phyloP scores from a whole-genome alignment of 768 basidiomycete genomes.

The Epithele typhae region DNA sequence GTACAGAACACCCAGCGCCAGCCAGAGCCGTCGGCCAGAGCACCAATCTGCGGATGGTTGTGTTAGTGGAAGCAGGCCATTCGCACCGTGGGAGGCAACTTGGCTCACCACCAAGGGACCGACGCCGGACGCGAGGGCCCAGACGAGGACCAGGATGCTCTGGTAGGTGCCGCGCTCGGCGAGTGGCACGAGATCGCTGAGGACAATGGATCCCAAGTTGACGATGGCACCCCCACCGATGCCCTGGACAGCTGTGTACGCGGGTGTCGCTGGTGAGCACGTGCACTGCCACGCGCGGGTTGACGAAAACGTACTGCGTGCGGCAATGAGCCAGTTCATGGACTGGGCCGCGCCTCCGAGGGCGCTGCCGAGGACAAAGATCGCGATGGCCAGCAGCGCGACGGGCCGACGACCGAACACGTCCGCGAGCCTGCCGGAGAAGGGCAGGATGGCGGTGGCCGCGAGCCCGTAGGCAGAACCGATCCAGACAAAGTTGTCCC shows the following conservation, averaged over 20 bases:
- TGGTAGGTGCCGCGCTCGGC: constrained; percentile 29
- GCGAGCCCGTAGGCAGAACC: constrained; percentile 31
- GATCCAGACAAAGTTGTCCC: constrained; percentile 21
- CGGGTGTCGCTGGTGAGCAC: too few species aligned
- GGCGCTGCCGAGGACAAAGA: constrained; percentile 37
- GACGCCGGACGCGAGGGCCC: constrained; percentile 7
- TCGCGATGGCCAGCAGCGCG: constrained; percentile 23
- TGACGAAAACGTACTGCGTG: constrained; percentile 21
- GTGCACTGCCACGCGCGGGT: too few species aligned
- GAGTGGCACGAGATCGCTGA: constrained; percentile 22
- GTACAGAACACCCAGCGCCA: constrained; percentile 12
- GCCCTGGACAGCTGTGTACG: constrained; percentile 23
- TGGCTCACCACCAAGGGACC: constrained; percentile 26
- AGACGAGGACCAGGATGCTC: constrained; percentile 9
- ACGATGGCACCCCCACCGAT: constrained; percentile 19
- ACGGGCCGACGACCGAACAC: constrained; percentile 33
- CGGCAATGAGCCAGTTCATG: constrained; percentile 39
- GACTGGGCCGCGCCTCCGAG: constrained; percentile 34
- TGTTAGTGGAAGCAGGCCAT: too few species aligned
- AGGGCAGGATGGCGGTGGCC: constrained; percentile 31
- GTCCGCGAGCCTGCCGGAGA: constrained; percentile 27
- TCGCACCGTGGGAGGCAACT: too few species aligned
- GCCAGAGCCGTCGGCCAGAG: constrained; percentile 3
- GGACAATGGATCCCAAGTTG: constrained; percentile 20
- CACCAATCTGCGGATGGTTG: too few species aligned